Base-by-base conservation (phyloP, 257 asterid species). In the Penstemon newberryi region DNA sequence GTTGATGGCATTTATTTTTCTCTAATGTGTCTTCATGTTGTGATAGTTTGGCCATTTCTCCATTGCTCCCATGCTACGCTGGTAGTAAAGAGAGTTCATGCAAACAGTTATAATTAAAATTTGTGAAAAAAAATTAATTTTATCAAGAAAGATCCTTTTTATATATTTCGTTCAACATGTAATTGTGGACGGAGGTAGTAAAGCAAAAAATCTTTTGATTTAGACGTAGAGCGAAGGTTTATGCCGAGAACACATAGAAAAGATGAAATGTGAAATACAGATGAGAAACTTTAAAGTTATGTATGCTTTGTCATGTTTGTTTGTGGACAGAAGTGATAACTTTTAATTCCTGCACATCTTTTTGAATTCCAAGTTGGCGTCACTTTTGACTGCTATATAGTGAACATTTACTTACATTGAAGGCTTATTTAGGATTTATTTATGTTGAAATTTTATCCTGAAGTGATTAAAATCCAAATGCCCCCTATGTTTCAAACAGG, bases 401-500 rank as follows among this genome's bases (percentile, higher is more conserved):
- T 46, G 13, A 45, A 33, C 39, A 19, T 42, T 19, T 42, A 12
- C 11, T 58, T 63, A 8, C 49, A 8, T 37, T 12, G 7, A 60
- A 19, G 56, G 66, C 43, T 33, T 25, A 40, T 33, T 12, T 46
- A 33, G 45, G 43, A 51, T 56, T 55, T 15, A 10, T 49, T 38
- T 11, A 18, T 54, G 40, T 37, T 36, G 12, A 11, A 7, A 6
- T 56, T 54, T 63, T 50, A 36, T 75, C 42, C 65, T 45, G 58
- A 49, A 41, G 46, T 53, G 19, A 19, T 53, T 52, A 65, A 58
- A 61, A 8, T 43, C 52, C 55, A 12, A 67, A 61, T 60, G 52
- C 19, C 66, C 56, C 43, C 60, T 44, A 39, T 77, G 60, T 68
- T 62, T 56, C 40, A 61, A 70, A 71, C 92, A 94, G 99, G 85